Evolutionary conservation across 192 early-diverging fungal species (phyloP), one percentile per base, ranked within the genome.

Genomic region (Mortierella hygrophila): DNA sequence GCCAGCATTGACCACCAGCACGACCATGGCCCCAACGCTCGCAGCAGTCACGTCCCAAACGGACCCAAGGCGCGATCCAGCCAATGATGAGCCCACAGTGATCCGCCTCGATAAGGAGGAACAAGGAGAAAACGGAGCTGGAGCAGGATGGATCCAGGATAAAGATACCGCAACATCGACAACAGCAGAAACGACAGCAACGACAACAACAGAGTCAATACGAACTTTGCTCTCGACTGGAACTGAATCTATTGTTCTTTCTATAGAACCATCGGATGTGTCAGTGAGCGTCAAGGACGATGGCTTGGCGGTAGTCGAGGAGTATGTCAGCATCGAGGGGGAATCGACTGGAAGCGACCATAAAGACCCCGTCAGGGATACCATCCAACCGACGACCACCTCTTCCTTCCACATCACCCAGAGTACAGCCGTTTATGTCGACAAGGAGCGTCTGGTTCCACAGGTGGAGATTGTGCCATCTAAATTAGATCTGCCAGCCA

Each of bases 361-460:
- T 35, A 32, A 65, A 15, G 29, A 65, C 60, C 3, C 60, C 11
- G 29, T 32, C 29, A 32, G 29, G 29, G 29, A 32, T 9, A 65
- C 29, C 9, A 35, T 15, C 11, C 60, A 29, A 32, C 29, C n/a
- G 26, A 65, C 29, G 60, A 26, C 11, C n/a, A 3, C 3, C 10
- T 32, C 60, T 65, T 65, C 60, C 60, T 26, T 11, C 60, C 60
- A 65, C 26, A 65, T 65, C 26, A 35, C 60, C 26, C 60, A 65
- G 23, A 65, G 60, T 65, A 10, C 26, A 29, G 26, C 78, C n/a
- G 52, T 52, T 7, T 42, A 40, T n/a, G 60, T 37, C 15, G 60
- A 80, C 60, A 29, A 76, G n/a, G 74, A 82, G 20, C 6, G 46
- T 54, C 71, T 55, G 40, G 74, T 82, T 23, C 69, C 80, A 75